A percentile compares a stretch with the other conserved stretches of the same genome.
Evolutionary conservation across 129 eudicot species (phyloP).

Genomic region (Glebionis coronaria): DNA sequence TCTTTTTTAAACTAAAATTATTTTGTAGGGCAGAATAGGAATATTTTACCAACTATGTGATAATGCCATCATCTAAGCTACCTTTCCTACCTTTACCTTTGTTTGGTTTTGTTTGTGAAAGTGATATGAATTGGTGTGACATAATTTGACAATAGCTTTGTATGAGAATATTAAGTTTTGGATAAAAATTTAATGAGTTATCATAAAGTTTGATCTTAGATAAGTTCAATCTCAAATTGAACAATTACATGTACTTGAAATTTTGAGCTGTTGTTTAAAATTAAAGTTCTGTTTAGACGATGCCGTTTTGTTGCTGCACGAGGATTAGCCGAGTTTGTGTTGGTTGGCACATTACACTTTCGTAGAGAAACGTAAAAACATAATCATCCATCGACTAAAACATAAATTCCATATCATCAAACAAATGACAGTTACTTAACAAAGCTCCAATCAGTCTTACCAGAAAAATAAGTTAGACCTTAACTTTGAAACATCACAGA

Average conservation of each 20-base stretch:
- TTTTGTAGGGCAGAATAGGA: constrained; percentile 20
- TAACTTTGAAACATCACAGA: constrained; percentile 2
- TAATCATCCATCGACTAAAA: background rate
- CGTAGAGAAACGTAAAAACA: background rate
- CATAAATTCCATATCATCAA: background rate
- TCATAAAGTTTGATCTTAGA: no score
- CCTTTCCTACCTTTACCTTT: constrained; percentile 10
- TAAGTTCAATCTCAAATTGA: no score
- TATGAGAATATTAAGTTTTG: no score
- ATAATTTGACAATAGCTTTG: no score
- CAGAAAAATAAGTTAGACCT: background rate
- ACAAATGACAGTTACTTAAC: background rate
- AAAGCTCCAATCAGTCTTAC: background rate
- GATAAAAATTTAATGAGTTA: no score
- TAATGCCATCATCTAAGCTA: constrained; percentile 13
- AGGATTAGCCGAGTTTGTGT: no score
- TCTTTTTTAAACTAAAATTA: constrained; percentile 17
- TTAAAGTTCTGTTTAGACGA: no score
- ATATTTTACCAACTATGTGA: constrained; percentile 14
- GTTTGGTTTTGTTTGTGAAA: constrained; percentile 28
- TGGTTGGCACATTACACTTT: no score
- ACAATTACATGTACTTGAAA: no score
- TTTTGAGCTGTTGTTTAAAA: no score
- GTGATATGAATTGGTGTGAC: constrained; percentile 15
- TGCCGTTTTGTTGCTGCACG: no score